Base-by-base conservation (phyloP, 2,329 filamentous ascomycete species). In the Tolypocladium pustulatum region DNA sequence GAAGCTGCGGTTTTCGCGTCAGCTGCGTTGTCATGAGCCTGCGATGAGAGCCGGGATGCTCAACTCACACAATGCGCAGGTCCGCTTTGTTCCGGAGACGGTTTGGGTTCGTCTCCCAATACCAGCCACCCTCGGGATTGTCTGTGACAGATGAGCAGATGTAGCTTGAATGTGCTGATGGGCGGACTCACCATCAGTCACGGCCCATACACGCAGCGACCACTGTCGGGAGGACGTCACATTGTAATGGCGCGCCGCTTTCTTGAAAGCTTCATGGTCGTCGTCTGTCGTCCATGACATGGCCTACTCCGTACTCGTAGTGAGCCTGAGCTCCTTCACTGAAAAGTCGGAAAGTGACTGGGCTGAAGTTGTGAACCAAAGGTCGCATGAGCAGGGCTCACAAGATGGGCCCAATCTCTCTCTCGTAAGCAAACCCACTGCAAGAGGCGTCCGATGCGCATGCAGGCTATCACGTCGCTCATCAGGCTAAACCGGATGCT, bases 21-120 rank as follows among this genome's bases (percentile, higher is more conserved):
- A 53, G 49, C 30, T 22, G 5, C 20, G 20, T 22, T 8, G 9
- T 5, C 49, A 2, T 25, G 41, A 15, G 41, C 10, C 9, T 13
- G 17, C 30, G 2, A 7, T n/a, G 17, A 20, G n/a, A 10, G 27
- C 20, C 49, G 49, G 22, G 49, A 7, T 9, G 20, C 12, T 22
- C 30, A n/a, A 53, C 68, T 68, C 65, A 68, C 68, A 70, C 63
- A 38, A 70, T 66, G 40, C 67, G 67, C 57, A 70, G 57, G n/a
- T 43, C 63, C 1, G 68, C 68, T 38, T 58, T 63, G 37, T 59
- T 59, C 4, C 49, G 65, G 6, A 70, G 62, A 57, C 64, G 64
- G 34, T 55, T 56, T 27, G 65, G 61, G 25, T 56, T 64, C 1
- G 58, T 58, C 32, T 68, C 65, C 6, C 64, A 55, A 41, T 64